Percentiles rank a stretch among this genome's conserved stretches.
Conservation (phyloP, 2,329 filamentous ascomycete species). For the Fusarium sp. region DNA sequence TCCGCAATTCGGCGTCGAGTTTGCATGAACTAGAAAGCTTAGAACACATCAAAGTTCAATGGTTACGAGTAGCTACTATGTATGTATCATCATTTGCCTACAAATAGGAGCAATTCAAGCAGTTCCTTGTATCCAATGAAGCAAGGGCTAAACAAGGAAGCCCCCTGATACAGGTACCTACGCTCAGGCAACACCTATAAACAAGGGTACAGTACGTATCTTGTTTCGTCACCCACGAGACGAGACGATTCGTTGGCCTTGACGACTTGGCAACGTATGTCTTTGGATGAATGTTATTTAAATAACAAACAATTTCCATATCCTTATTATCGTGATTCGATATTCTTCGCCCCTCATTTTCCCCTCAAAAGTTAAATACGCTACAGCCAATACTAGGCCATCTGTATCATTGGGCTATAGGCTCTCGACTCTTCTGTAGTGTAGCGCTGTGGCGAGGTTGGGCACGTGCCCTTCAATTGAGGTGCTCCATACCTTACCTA, state of each 20-base stretch:
- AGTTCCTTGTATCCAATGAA: not conserved
- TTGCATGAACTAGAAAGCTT: constrained; percentile 28
- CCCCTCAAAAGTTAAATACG: not conserved
- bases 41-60: not conserved
- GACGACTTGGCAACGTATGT: constrained; percentile 31
- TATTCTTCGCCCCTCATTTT: constrained; percentile 2
- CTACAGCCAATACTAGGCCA: constrained; percentile 20
- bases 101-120: not conserved
- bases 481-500: not conserved
- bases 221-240: constrained; percentile 22
- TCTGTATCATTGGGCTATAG: constrained; percentile 2
- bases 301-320: not conserved
- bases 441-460: constrained; percentile 33
- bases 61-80: not conserved
- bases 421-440: not conserved
- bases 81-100: not conserved
- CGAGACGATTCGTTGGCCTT: constrained; percentile 31
- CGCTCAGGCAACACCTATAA: constrained; percentile 27
- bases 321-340: not conserved
- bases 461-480: constrained; percentile 31
- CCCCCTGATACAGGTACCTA: not conserved
- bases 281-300: not conserved
- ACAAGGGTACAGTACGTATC: constrained; percentile 36
- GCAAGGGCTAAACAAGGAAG: constrained; percentile 5
- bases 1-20: constrained; percentile 31